Conservation (phyloP, 805 yeast species). For the Metschnikowia cubensis region DNA sequence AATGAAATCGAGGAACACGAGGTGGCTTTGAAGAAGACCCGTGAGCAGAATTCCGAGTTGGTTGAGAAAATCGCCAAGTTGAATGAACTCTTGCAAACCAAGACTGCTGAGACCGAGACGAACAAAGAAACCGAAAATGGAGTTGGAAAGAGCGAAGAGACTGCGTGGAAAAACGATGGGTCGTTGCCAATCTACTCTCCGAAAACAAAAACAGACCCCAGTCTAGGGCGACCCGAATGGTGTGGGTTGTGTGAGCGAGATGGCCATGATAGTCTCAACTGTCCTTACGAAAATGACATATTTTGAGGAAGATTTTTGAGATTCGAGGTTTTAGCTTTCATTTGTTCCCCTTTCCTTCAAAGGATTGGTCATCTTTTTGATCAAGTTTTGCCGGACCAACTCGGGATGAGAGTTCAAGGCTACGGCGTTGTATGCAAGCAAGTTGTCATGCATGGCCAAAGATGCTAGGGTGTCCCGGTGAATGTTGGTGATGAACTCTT, state of each 20-base stretch:
- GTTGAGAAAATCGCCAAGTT: slow-evolving; percentile 11
- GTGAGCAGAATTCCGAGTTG: slow-evolving; percentile 20
- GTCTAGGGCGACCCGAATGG: slow-evolving; percentile 76
- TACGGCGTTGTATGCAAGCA: slow-evolving; percentile 51
- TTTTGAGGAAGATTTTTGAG: slow-evolving; percentile 23
- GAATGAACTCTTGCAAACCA: slow-evolving; percentile 1
- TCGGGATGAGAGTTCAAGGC: slow-evolving; percentile 43
- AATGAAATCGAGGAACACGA: slow-evolving; percentile 27
- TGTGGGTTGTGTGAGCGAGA: slow-evolving; percentile 89
- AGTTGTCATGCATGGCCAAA: slow-evolving; percentile 53
- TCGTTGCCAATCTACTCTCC: slow-evolving; percentile 50
- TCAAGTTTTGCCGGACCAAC: slow-evolving; percentile 27
- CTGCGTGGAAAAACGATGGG: not conserved
- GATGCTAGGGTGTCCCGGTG: slow-evolving; percentile 65
- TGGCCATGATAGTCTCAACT: slow-evolving; percentile 84
- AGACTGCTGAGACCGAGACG: not conserved
- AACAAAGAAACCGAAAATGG: not conserved
- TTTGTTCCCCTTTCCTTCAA: not conserved
- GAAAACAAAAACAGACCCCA: slow-evolving; percentile 50
- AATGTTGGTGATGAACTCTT: slow-evolving; percentile 65
- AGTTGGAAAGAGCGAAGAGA: not conserved
- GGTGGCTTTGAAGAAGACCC: slow-evolving; percentile 23
- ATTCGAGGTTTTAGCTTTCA: too few species aligned
- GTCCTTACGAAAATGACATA: slow-evolving; percentile 75
- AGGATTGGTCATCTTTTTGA: slow-evolving; percentile 34